A percentile compares a stretch with the other conserved stretches of the same genome.
Evolutionary conservation across 1,139 yeast species (phyloP).

Genomic region (Debaryomycetaceae sp.): DNA sequence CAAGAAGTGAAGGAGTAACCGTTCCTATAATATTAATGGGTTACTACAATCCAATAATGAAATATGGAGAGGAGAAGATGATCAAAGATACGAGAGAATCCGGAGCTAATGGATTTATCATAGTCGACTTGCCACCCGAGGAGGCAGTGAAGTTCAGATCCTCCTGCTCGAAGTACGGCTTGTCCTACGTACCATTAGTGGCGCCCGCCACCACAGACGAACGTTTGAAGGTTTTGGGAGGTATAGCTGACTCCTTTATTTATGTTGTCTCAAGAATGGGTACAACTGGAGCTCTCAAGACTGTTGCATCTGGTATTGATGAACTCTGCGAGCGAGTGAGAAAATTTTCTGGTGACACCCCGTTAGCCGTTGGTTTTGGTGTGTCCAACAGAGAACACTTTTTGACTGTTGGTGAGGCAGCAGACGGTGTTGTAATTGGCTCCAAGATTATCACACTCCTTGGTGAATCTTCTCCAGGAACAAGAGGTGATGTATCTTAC

Average conservation of each 20-base stretch:
- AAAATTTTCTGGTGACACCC: conserved; percentile 67
- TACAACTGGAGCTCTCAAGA: conserved; percentile 82
- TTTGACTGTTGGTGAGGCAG: conserved; percentile 67
- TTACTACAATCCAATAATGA: conserved; percentile 89
- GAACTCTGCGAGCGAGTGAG: conserved; percentile 74
- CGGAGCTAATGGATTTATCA: conserved; percentile 93
- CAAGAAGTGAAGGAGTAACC: conserved; percentile 79
- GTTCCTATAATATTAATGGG: conserved; percentile 95
- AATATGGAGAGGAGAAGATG: conserved; percentile 83
- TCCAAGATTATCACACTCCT: conserved; percentile 73
- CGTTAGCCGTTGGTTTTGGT: conserved; percentile 97
- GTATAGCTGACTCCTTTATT: conserved; percentile 90
- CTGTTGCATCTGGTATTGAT: conserved; percentile 63
- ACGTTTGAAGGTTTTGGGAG: conserved; percentile 70
- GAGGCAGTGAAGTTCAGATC: conserved; percentile 88
- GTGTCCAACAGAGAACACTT: conserved; percentile 92
- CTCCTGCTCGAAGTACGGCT: conserved; percentile 60
- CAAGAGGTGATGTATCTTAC: conserved; percentile 58
- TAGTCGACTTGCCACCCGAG: conserved; percentile 97
- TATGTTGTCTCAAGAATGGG: conserved; percentile 98
- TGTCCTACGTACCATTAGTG: conserved; percentile 87
- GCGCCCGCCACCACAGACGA: conserved; percentile 96
- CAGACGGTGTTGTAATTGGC: conserved; percentile 96
- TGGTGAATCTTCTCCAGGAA: conserved; percentile 59
- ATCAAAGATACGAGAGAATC: conserved; percentile 73